Evolutionary conservation across 2,329 filamentous ascomycete genomes (phyloP), one percentile per base, ranked within the genome.

Genomic region (Botrytis hyacinthi): DNA sequence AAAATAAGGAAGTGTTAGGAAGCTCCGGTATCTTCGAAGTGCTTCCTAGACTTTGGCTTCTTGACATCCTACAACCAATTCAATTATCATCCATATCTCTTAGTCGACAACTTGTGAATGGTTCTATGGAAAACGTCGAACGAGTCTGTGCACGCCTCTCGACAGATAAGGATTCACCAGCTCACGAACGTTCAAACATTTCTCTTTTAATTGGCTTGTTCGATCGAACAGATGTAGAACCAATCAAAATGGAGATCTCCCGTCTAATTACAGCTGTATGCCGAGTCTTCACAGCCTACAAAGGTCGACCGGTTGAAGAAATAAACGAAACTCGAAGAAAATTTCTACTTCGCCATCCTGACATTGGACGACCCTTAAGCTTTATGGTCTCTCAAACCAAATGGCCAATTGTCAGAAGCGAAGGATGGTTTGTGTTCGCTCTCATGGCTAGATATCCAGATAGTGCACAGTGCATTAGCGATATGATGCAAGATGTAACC

Each of bases 381-480:
- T 88, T 86, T 76, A 84, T 91, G 40, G 82, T 89, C 37, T 85
- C 83, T 2, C 89, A 91, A 78, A 82, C 80, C 4, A 89, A 88
- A 76, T 91, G 88, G 84, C 87, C 88, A 0, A 83, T 86, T 2
- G 82, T 91, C 3, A 84, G 87, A 29, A 89, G 88, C 57, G 89
- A 91, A 78, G 84, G 86, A 4, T 88, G 89, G 85, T 91, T 91
- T 75, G 85, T 89, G 9, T 84, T 90, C 70, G 89, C 89, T 3
- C 84, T 91, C 48, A 87, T 91, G 84, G 85, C 85, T 59, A 84
- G 88, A 42, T 85, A 85, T 2, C 73, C 78, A 1, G 85, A 87
- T 51, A 88, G 88, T 12, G 85, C 86, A 2, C 77, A 80, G 2
- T 80, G 86, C 18, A 84, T 88, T 29, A 77, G 83, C 14, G 81